Percentiles rank a stretch among this genome's conserved stretches.
Conservation (phyloP, 345 rosid genomes). For the Pistacia integerrima region DNA sequence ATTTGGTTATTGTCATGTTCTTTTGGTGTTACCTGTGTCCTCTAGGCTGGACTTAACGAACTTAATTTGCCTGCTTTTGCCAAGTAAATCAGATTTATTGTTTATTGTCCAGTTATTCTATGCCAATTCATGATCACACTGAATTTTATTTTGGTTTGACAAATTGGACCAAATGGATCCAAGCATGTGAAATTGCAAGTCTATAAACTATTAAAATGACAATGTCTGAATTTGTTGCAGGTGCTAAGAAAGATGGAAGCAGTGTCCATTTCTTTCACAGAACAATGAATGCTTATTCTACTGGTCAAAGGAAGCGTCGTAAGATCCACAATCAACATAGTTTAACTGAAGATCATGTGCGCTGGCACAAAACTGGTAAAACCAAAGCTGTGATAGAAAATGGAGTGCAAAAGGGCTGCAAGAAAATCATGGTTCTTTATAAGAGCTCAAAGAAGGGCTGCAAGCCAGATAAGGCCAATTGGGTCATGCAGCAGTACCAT, state of each 20-base stretch:
- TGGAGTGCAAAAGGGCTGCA: conserved; percentile 74
- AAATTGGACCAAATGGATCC: neutral
- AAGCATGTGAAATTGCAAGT: neutral
- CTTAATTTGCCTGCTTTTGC: neutral
- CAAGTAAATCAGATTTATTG: neutral
- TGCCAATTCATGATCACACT: neutral
- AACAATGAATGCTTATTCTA: conserved; percentile 81
- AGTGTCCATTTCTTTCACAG: conserved; percentile 76
- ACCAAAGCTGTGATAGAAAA: conserved; percentile 62
- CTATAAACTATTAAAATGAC: neutral
- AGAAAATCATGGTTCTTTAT: conserved; percentile 94
- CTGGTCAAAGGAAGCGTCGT: conserved; percentile 92
- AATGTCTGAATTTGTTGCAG: conserved; percentile 37
- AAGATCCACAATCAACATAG: conserved; percentile 55
- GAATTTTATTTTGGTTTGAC: neutral
- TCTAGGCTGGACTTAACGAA: neutral
- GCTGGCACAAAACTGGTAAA: conserved; percentile 99
- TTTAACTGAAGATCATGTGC: conserved; percentile 55
- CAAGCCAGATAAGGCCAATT: conserved; percentile 73
- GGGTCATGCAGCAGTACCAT: conserved; percentile 96
- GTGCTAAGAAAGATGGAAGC: conserved; percentile 84
- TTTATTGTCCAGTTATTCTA: neutral
- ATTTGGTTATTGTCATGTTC: neutral
- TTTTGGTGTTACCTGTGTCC: neutral
- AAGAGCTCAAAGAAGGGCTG: conserved; percentile 65